Base-by-base conservation (phyloP, 2,329 filamentous ascomycete species). In the Clarireedia homoeocarpa region DNA sequence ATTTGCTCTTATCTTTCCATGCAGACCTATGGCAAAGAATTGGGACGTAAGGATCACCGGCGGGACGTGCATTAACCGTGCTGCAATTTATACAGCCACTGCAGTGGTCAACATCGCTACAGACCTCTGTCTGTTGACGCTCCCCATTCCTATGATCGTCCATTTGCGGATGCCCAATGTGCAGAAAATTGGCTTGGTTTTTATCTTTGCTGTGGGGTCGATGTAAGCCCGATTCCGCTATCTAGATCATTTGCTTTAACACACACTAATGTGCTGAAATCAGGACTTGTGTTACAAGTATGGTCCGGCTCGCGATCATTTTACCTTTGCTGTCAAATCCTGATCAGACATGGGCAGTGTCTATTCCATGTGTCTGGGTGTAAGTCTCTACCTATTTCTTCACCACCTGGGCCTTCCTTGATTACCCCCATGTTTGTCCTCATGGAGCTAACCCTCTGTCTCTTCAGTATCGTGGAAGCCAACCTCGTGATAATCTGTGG, bases 401-500 rank as follows among this genome's bases (percentile, higher is more conserved):
- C 10, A 34, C 3, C 14, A 7, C 6, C 4, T 3, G 6, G 6
- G 14, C 6, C 27, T 15, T 12, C 1, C 6, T 17, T 14, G 5
- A n/a, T 27, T 20, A 2, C 4, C n/a, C 10, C 7, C 30, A 34
- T 34, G 12, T 34, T 9, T 34, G 10, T 34, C 30, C 4, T 3
- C 30, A 34, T 12, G 9, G 30, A 34, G 30, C 30, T 34, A 10
- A 26, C 27, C 4, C 14, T 20, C 23, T n/a, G 24, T n/a, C 7
- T 10, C 20, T 14, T 15, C 26, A 50, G 52, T 4, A 42, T 40
- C n/a, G 46, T 54, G 12, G 52, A 54, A 54, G 46, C 52, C 36
- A 54, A 54, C n/a, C 34, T 54, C 3, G 36, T 51, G n/a, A 51
- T 58, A 14, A 46, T 56, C 24, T 55, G 49, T 49, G 48, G 40